Evolutionary conservation across 345 rosid species (phyloP), one percentile per base, ranked within the genome.

Genomic region (Eucalyptus dawsonii): DNA sequence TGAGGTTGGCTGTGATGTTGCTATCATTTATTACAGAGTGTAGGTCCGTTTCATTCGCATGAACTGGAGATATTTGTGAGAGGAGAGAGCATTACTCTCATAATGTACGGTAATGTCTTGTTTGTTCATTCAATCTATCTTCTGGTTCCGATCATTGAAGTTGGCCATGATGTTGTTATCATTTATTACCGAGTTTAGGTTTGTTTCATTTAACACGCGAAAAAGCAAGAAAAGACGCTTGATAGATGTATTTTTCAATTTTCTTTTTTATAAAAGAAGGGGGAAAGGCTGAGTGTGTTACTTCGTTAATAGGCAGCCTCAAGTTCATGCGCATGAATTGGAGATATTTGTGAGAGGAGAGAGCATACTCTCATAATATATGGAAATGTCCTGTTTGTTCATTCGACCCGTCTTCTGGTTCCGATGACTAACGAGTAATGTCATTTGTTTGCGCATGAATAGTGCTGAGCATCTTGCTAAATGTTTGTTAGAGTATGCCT

Each of bases 301-400:
- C 11, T 21, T 3, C 3, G 21, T 65, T 65, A 65, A 15, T 4
- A 15, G 40, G 40, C 49, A 11, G 21, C 76, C 37, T 65, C 37
- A 2, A 15, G 37, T 65, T 31, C 37, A 14, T 65, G 1, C 11
- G 19, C 10, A 3, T 8, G 5, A n/a, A 65, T 0, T 1, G 1
- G 40, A 67, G 11, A 67, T n/a, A 67, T 4, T 4, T n/a, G 40
- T 7, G 40, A 67, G 40, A 31, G 21, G 76, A 67, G 40, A 67
- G 72, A 62, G 6, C 40, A 1, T 67, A 34, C 21, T 14, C 11
- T 67, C 37, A 3, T 8, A 67, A 31, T 4, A 2, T 10, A 31
- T 0, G 24, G 24, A 0, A 8, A 69, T 9, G 80, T 69, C 80
- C 3, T 9, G 6, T 65, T 16, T 17, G 40, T 53, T 19, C 24